phyloP scores from a whole-genome alignment of 1,139 yeast genomes.

The Pichia norvegensis region DNA sequence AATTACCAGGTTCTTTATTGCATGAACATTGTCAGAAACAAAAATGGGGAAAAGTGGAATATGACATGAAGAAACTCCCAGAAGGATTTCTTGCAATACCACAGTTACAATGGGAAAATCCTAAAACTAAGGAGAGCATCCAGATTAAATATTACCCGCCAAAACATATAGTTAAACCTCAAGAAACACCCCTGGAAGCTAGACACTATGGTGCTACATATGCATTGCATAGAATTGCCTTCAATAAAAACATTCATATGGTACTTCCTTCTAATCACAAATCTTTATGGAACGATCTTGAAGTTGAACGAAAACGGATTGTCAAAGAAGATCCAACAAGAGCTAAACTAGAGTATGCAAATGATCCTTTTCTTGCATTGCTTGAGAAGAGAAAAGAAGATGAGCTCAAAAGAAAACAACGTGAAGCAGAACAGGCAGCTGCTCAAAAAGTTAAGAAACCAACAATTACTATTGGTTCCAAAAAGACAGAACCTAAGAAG shows the following conservation, averaged over 20 bases:
- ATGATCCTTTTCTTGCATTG: slow-evolving; percentile 64
- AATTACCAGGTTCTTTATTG: slow-evolving; percentile 76
- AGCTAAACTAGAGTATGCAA: slow-evolving; percentile 48
- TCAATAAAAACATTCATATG: slow-evolving; percentile 77
- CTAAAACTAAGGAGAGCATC: slow-evolving; percentile 67
- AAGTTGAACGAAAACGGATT: slow-evolving; percentile 43
- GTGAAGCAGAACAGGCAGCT: slow-evolving; percentile 33
- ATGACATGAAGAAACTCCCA: slow-evolving; percentile 52
- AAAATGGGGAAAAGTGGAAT: slow-evolving; percentile 82
- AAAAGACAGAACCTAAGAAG: not conserved
- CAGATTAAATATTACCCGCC: slow-evolving; percentile 59
- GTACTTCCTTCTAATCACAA: slow-evolving; percentile 79
- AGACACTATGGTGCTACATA: slow-evolving; percentile 86
- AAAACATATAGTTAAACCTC: slow-evolving; percentile 42
- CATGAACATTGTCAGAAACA: slow-evolving; percentile 84
- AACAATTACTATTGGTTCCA: slow-evolving; percentile 32
- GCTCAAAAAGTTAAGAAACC: slow-evolving; percentile 38
- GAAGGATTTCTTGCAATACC: slow-evolving; percentile 38
- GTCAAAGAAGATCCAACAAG: slow-evolving; percentile 38
- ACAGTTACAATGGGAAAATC: slow-evolving; percentile 59
- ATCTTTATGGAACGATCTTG: slow-evolving; percentile 68
- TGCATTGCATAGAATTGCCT: slow-evolving; percentile 72
- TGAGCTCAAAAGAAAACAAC: slow-evolving; percentile 39
- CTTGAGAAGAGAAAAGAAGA: slow-evolving; percentile 44
- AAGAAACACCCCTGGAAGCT: slow-evolving; percentile 80